Evolutionary conservation across 2,329 filamentous ascomycete genomes (phyloP).

Genomic region (Aspergillus melleus): DNA sequence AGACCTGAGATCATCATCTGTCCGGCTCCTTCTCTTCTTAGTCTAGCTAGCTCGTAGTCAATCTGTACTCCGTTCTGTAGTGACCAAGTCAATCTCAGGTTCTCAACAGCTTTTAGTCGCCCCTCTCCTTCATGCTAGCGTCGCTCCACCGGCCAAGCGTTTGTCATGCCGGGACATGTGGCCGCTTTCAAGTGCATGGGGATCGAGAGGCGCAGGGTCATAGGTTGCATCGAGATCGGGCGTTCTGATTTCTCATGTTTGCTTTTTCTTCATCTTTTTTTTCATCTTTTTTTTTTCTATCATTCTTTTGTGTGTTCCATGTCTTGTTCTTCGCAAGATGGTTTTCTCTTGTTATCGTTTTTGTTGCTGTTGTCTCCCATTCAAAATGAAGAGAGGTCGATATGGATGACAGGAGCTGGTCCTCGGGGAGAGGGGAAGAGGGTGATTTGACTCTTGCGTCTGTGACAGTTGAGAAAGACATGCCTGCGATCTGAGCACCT

Average conservation of each 20-base stretch:
- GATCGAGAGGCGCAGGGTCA: slow-evolving; percentile 15
- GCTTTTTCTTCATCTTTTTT: background rate
- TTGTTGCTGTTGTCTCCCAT: background rate
- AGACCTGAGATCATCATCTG: background rate
- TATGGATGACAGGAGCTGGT: too few relatives aligned
- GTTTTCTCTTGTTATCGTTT: too few relatives aligned
- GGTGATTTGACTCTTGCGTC: too few relatives aligned
- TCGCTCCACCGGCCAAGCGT: slow-evolving; percentile 13
- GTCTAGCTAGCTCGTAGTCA: slow-evolving; percentile 1
- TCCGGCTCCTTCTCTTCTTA: background rate
- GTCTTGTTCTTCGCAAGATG: too few relatives aligned
- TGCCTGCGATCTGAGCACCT: background rate
- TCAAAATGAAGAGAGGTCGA: background rate
- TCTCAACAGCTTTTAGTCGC: slow-evolving; percentile 3
- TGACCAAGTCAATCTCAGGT: slow-evolving; percentile 1
- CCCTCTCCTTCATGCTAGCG: slow-evolving; percentile 3
- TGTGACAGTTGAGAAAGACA: too few relatives aligned
- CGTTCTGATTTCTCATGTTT: slow-evolving; percentile 7
- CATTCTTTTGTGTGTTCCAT: background rate
- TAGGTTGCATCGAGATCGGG: slow-evolving; percentile 18
- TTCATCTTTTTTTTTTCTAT: background rate
- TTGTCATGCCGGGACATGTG: slow-evolving; percentile 24
- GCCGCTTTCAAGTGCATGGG: slow-evolving; percentile 25
- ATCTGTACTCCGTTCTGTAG: background rate
- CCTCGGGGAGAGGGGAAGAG: too few relatives aligned